Base-by-base conservation (phyloP, 306 rosid genomes). In the Mimosa pudica region DNA sequence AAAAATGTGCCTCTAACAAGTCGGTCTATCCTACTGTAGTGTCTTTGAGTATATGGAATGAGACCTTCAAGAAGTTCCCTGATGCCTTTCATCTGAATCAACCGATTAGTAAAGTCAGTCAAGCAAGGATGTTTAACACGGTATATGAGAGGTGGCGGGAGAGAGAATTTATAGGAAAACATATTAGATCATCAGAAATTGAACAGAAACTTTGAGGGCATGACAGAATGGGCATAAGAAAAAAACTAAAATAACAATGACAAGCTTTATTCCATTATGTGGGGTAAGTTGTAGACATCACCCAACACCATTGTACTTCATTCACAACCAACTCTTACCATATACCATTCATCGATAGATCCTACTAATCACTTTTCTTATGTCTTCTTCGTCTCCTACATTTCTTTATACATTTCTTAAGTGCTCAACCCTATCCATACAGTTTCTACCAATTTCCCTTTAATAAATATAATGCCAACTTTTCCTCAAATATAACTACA, bases 1-100 rank as follows among this genome's bases (percentile, higher is more conserved):
- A 95, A 81, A 82, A 84, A 93, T 18, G 93, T 85, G 89, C 90
- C 85, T 82, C 98, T 91, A n/a, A 91, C 96, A 51, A 85, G 93
- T 89, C 98, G 89, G 86, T 95, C 98, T 78, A 90, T 77, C 84
- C 98, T 84, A 88, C 89, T 83, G 70, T 82, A 88, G 83, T 95
- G 98, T 86, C 98, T 95, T 80, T 93, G 96, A 38, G 96, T 89
- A 83, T 91, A 92, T 45, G 97, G 95, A 49, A 89, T 74, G 20
- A 95, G 89, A 71, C 90, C 96, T 88, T 95, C 98, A 75, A 95
- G 93, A 60, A 95, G 82, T 77, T 88, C 92, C 9, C 84, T 88
- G 12, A 91, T 76, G 77, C 98, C 98, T 83, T 95, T 95, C 63
- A 92, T 86, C 98, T 95, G 96, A 84, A 80, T 83, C 20, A 57